Percentiles rank a stretch among this genome's conserved stretches.
Conservation (phyloP, 306 rosid species). For the Comarum palustre region DNA sequence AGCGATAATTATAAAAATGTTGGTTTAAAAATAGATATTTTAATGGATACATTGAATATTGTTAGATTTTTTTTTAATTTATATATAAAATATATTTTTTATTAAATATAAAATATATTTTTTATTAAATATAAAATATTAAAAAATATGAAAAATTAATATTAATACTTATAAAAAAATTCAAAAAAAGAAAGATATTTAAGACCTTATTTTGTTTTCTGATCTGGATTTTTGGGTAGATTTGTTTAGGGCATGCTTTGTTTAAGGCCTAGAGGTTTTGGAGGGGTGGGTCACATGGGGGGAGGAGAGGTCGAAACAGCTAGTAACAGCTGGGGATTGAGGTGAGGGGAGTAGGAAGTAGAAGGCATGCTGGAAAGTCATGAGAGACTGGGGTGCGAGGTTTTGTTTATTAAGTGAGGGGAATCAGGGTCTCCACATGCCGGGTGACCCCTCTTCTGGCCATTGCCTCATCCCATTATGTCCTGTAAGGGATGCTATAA, state of each 20-base stretch:
- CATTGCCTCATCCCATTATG: constrained; percentile 33
- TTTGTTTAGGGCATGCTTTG: constrained; percentile 23
- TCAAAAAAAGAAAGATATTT: no score
- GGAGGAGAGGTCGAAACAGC: constrained; percentile 66
- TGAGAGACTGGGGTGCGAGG: not conserved
- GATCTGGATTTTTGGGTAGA: not conserved
- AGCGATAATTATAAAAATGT: no score
- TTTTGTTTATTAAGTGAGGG: constrained; percentile 29
- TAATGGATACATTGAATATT: no score
- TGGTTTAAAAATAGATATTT: no score
- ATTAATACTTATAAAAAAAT: no score
- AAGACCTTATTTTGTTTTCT: not conserved
- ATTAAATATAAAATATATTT: no score
- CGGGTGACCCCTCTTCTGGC: constrained; percentile 68
- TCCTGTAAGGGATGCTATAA: not conserved
- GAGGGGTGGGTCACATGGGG: constrained; percentile 79
- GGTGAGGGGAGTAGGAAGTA: constrained; percentile 11
- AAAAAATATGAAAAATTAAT: no score
- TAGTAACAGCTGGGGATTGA: constrained; percentile 81
- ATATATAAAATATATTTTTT: no score
- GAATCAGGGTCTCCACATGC: constrained; percentile 89
- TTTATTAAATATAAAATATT: no score
- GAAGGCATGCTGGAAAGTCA: constrained; percentile 39
- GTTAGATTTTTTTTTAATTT: no score
- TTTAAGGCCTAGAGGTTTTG: constrained; percentile 41